phyloP scores from a whole-genome alignment of 352 stramenopile species.

The Phytopythium kandeliae region DNA sequence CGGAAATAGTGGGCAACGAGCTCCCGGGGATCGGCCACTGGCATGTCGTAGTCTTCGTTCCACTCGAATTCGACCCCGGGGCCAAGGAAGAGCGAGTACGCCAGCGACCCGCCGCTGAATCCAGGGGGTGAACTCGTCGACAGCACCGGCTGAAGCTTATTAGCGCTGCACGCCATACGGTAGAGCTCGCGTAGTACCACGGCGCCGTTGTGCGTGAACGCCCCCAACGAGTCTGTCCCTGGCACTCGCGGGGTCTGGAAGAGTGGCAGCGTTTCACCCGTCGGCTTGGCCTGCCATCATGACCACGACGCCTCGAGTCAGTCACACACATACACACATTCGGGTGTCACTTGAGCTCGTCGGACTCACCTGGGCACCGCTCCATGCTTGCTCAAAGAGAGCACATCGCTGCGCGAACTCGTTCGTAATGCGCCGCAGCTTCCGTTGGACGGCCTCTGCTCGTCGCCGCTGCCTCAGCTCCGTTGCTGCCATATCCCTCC shows the following conservation, averaged over 20 bases:
- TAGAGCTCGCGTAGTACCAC: conserved; percentile 5
- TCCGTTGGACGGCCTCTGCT: background rate
- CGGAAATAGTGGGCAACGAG: background rate
- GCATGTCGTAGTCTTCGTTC: background rate
- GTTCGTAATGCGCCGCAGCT: background rate
- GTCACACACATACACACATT: background rate
- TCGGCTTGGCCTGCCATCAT: no score
- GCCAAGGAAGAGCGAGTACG: conserved; percentile 5
- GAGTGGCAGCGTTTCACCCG: background rate
- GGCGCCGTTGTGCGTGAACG: conserved; percentile 3
- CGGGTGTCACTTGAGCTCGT: no score
- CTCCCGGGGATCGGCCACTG: background rate
- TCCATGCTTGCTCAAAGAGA: background rate
- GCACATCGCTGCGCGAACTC: background rate
- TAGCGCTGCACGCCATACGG: background rate
- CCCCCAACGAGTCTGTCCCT: background rate
- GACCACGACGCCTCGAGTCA: no score
- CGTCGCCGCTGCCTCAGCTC: background rate
- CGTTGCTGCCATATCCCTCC: background rate
- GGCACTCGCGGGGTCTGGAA: background rate
- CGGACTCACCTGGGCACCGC: background rate
- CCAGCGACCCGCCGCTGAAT: background rate
- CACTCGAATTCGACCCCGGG: background rate
- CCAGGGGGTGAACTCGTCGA: background rate
- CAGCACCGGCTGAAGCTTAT: background rate